Conservation (phyloP, 352 stramenopile species). For the Globisporangium abappressorium region DNA sequence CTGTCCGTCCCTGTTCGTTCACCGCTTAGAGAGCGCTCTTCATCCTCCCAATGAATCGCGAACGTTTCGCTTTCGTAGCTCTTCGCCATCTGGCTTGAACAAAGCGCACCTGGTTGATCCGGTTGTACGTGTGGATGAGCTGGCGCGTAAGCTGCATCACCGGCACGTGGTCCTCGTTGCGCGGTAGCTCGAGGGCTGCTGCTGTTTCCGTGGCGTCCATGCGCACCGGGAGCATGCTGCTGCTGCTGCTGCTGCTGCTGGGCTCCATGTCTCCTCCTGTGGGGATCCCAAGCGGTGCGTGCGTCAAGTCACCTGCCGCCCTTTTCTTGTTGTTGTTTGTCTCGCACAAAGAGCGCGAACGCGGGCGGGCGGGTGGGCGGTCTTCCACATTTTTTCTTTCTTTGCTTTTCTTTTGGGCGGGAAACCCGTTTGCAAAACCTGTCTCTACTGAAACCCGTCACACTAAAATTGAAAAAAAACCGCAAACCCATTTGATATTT, state of each 20-base stretch:
- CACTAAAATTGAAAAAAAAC: not conserved
- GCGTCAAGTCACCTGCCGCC: conserved; percentile 8
- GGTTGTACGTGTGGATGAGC: conserved; percentile 96
- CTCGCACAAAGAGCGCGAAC: not conserved
- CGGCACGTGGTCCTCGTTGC: conserved; percentile 35
- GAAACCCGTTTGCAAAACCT: not conserved
- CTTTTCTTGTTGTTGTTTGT: conserved; percentile 11
- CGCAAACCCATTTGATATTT: not conserved
- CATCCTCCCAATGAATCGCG: not conserved
- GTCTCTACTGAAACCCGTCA: not conserved
- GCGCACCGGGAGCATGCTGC: not conserved
- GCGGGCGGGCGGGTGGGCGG: no score
- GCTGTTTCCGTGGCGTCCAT: not conserved
- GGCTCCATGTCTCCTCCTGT: conserved; percentile 14
- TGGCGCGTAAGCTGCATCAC: conserved; percentile 84
- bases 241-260: conserved; percentile 8
- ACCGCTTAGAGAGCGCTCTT: not conserved
- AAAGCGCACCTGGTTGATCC: conserved; percentile 90
- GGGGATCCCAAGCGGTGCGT: conserved; percentile 11
- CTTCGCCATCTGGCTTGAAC: conserved; percentile 6
- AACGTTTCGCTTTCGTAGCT: conserved; percentile 5
- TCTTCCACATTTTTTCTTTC: not conserved
- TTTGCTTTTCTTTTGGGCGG: not conserved
- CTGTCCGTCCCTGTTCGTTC: no score
- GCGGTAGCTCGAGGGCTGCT: conserved; percentile 16